These are phyloP conservation scores for Hevea brasiliensis DNA, from an alignment of 345 rosid species.

Conservation along the genomic window DNA sequence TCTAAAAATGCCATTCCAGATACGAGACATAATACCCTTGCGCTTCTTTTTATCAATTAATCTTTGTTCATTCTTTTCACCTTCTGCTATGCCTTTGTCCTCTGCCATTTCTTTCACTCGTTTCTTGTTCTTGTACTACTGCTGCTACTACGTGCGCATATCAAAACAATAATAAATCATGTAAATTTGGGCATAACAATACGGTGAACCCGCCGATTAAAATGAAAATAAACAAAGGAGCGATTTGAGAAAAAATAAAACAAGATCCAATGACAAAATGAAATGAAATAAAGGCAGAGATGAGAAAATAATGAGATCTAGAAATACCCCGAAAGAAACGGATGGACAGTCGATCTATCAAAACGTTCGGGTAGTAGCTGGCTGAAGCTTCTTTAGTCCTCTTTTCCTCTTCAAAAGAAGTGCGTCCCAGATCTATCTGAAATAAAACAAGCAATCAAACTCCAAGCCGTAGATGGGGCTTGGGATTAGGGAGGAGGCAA, in stretches of 20 bases:
- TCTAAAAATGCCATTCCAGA: constrained; percentile 70
- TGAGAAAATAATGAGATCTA: not conserved
- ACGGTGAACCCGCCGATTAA: no score
- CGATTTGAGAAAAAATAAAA: not conserved
- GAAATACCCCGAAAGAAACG: not conserved
- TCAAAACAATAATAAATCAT: not conserved
- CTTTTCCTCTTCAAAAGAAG: not conserved
- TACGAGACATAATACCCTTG: constrained; percentile 64
- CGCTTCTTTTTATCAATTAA: constrained; percentile 38
- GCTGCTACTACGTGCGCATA: not conserved
- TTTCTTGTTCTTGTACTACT: not conserved
- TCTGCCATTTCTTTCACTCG: not conserved
- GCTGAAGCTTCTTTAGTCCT: not conserved
- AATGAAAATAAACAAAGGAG: not conserved
- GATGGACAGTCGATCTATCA: not conserved
- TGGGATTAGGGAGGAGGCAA: no score
- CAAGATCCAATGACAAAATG: not conserved
- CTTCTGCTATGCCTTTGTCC: not conserved
- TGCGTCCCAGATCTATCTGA: not conserved
- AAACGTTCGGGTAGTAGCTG: not conserved
- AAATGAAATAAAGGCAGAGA: no score
- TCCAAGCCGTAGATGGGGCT: no score
- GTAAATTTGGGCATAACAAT: not conserved
- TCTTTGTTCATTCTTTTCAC: not conserved
- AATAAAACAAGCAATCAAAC: not conserved